A percentile compares a stretch with the other conserved stretches of the same genome.
Evolutionary conservation across 2,329 filamentous ascomycete genomes (phyloP).

Genomic region (Dryadomyces quercus-mongolicae): DNA sequence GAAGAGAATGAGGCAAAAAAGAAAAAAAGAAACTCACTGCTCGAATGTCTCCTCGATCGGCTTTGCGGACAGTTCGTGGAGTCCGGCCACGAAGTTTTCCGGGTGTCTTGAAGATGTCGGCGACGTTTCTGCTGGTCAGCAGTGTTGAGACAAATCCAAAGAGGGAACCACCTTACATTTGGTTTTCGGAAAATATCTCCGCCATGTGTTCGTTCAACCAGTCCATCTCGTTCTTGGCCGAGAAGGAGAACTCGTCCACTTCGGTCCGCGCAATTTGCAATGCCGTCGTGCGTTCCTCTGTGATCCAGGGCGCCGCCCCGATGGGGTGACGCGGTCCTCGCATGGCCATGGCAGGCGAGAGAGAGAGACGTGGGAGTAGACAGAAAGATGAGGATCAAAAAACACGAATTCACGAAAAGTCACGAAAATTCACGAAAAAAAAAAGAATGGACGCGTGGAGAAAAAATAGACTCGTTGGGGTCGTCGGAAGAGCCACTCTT

Average conservation of each 20-base stretch:
- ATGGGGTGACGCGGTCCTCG: conserved; percentile 52
- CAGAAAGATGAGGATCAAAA: not conserved
- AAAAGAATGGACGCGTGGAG: not conserved
- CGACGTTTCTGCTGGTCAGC: conserved; percentile 54
- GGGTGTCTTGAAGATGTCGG: conserved; percentile 92
- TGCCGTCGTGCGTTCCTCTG: conserved; percentile 70
- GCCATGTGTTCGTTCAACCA: conserved; percentile 99
- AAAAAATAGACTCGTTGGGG: too few species aligned
- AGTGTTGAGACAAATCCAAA: not conserved
- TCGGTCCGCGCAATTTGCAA: conserved; percentile 67
- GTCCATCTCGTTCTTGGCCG: conserved; percentile 85
- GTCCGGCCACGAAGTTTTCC: conserved; percentile 75
- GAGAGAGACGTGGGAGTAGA: not conserved
- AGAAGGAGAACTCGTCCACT: conserved; percentile 85
- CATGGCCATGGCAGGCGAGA: conserved; percentile 24
- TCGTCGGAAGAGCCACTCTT: too few species aligned
- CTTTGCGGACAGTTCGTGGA: conserved; percentile 57
- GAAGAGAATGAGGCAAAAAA: not conserved
- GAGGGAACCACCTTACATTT: conserved; percentile 52
- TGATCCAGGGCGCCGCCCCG: conserved; percentile 75
- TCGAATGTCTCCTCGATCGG: conserved; percentile 42
- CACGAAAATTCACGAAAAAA: not conserved
- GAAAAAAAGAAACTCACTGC: conserved; percentile 37
- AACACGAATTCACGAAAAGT: not conserved
- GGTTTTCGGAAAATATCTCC: conserved; percentile 77